These are phyloP conservation scores for Tolypocladium sp. DNA, from an alignment of 2,329 filamentous ascomycete genomes.

Conservation along the genomic window DNA sequence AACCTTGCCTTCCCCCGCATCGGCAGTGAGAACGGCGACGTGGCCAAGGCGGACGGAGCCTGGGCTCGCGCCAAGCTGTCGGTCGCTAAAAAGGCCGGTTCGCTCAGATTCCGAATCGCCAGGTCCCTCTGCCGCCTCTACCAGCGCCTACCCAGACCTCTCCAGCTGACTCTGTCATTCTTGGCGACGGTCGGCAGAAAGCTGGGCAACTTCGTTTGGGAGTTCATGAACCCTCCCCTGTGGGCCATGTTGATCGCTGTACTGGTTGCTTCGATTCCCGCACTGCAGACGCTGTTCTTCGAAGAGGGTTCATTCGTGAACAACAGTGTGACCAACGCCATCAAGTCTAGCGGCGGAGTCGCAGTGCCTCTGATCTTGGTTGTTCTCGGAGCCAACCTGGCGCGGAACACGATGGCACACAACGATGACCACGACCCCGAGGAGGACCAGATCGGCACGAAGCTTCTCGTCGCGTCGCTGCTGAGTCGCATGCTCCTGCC, in stretches of 20 bases:
- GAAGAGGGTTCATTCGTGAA: conserved; percentile 79
- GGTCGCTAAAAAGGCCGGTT: conserved; percentile 17
- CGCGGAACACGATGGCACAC: conserved; percentile 75
- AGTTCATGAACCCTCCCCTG: conserved; percentile 96
- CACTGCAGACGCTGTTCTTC: conserved; percentile 80
- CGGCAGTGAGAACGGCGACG: conserved; percentile 30
- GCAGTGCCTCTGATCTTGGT: conserved; percentile 93
- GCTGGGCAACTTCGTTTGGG: conserved; percentile 62
- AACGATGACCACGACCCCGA: conserved; percentile 57
- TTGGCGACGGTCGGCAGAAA: conserved; percentile 26
- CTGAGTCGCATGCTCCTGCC: conserved; percentile 88
- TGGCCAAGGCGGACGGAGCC: conserved; percentile 22
- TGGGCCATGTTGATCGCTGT: conserved; percentile 96
- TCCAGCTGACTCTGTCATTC: conserved; percentile 25
- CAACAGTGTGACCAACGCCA: conserved; percentile 84
- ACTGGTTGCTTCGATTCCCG: conserved; percentile 78
- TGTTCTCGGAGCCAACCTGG: conserved; percentile 88
- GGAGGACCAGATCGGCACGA: conserved; percentile 59
- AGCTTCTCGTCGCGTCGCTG: conserved; percentile 76
- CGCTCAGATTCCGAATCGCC: conserved; percentile 12
- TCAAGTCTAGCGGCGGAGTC: conserved; percentile 78
- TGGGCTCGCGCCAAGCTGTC: conserved; percentile 25
- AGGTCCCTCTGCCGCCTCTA: conserved; percentile 18
- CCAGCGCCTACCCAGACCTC: conserved; percentile 29
- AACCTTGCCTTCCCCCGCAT: conserved; percentile 57